These are phyloP conservation scores for Backusella sp. DNA, from an alignment of 192 early-diverging fungal genomes.

Conservation along the genomic window DNA sequence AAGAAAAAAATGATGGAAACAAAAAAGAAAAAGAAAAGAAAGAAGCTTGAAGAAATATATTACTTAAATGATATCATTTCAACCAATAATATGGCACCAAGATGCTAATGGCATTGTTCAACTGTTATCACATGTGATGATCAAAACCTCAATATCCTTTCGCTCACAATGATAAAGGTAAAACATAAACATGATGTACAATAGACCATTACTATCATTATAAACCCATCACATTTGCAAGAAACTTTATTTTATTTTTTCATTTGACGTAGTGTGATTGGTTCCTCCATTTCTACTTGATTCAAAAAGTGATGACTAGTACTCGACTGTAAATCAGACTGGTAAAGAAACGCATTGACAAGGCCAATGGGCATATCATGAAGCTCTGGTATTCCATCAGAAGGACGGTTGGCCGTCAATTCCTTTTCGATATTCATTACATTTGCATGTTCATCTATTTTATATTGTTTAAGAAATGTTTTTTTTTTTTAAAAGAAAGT, in stretches of 20 bases:
- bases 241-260: neutral
- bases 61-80: neutral
- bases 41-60: neutral
- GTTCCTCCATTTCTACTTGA: neutral
- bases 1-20: too few relatives aligned
- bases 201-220: neutral
- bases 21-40: neutral
- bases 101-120: neutral
- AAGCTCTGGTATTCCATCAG: constrained; percentile 59
- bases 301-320: neutral
- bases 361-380: constrained; percentile 69
- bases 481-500: neutral
- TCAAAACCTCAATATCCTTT: neutral
- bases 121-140: neutral
- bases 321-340: constrained; percentile 31
- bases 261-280: neutral
- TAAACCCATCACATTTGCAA: neutral
- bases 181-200: too few relatives aligned
- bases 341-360: constrained; percentile 71
- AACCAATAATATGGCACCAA: neutral
- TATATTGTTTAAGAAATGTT: too few relatives aligned
- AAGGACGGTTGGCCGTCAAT: constrained; percentile 20
- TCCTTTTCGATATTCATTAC: constrained; percentile 37
- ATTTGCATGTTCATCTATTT: constrained; percentile 55
- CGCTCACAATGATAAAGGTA: too few relatives aligned